Evolutionary conservation across 495 filamentous ascomycete genomes (phyloP), one percentile per base, ranked within the genome.

Genomic region (Tuber borchii): DNA sequence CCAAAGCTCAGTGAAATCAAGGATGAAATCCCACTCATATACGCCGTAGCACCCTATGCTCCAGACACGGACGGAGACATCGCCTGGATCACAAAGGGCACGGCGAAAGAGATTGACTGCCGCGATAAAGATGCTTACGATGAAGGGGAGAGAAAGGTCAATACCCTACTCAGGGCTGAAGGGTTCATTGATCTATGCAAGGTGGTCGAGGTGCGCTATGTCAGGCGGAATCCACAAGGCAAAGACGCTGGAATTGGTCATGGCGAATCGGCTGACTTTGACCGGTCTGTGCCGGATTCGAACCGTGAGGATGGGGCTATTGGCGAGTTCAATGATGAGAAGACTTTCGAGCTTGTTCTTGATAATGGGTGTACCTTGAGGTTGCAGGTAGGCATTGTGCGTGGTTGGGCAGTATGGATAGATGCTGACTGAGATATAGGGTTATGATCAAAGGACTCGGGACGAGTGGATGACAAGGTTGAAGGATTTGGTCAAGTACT

Each of bases 381-480:
- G 26, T 85, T 93, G n/a, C 91, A 92, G 76, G 80, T 82, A 69
- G 17, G 56, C 9, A 68, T 22, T 17, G 40, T 20, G 34, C 70
- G 26, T 17, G 7, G 34, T 26, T 74, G 39, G 37, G n/a, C 19
- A 17, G 31, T 48, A 40, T 61, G 82, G 80, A 88, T 90, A 5
- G 90, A 88, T 26, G 71, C 71, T 78, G 56, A 78, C 71, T 39
- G 72, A 44, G 70, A 22, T 71, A 10, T 71, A 79, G 78, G n/a
- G 56, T 42, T 79, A 75, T 82, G 87, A 91, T 81, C 79, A 84
- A 40, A 77, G 74, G 7, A 89, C 90, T 1, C 87, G 89, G 73
- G 85, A 87, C 48, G 88, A 91, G 83, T 93, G 91, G 91, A 87
- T 91, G 40, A 86, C 85, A 42, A 86, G 90, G 34, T 84, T 93